These are phyloP conservation scores for Yarrowia divulgata DNA, from an alignment of 805 yeast genomes.

Conservation along the genomic window DNA sequence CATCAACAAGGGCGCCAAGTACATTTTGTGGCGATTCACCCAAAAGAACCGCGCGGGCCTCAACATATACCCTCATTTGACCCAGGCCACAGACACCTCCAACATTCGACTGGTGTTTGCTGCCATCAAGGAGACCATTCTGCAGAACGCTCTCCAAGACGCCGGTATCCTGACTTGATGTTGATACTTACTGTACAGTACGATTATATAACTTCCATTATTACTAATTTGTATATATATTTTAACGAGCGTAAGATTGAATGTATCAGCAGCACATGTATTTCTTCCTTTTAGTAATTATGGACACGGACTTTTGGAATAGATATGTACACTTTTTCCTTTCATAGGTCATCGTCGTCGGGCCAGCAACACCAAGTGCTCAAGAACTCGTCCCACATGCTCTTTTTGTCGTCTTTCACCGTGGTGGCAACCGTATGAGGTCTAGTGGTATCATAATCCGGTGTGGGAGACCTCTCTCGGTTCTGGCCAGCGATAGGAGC, in stretches of 20 bases:
- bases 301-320: no score
- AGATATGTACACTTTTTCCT: no score
- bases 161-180: conserved; percentile 67
- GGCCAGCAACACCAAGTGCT: conserved; percentile 17
- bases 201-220: conserved; percentile 31
- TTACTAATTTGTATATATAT: conserved; percentile 34
- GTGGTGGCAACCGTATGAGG: conserved; percentile 1
- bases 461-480: conserved; percentile 15
- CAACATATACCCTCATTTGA: conserved; percentile 83
- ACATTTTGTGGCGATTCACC: conserved; percentile 87
- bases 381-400: conserved; percentile 12
- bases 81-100: conserved; percentile 93
- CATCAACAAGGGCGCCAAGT: conserved; percentile 88
- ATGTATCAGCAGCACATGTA: not conserved
- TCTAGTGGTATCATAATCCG: conserved; percentile 17
- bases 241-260: no score
- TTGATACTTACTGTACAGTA: conserved; percentile 22
- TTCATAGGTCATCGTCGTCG: not conserved
- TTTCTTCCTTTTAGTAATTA: no score
- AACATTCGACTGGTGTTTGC: conserved; percentile 86
- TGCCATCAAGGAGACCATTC: conserved; percentile 79
- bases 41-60: conserved; percentile 83
- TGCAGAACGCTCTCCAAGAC: conserved; percentile 77
- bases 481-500: conserved; percentile 13
- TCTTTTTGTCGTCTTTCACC: not conserved